A percentile compares a stretch with the other conserved stretches of the same genome.
These are phyloP conservation scores for Boletus semigastroideus DNA, from an alignment of 1,284 basidiomycete genomes.

Conservation along the genomic window DNA sequence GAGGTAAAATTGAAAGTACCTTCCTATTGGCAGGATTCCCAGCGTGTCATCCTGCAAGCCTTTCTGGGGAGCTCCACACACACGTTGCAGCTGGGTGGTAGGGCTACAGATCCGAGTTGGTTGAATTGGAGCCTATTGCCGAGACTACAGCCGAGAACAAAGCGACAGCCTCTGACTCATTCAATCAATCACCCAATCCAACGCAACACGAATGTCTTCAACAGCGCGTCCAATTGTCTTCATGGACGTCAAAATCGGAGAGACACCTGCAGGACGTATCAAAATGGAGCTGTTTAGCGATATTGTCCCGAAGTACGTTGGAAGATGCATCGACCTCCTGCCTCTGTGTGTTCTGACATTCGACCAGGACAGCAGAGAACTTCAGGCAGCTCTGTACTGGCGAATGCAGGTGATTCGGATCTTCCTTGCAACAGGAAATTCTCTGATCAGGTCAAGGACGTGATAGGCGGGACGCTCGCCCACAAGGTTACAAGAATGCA, in stretches of 20 bases:
- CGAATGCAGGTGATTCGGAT: slow-evolving; percentile 71
- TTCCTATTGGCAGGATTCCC: neutral
- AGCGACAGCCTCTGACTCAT: neutral
- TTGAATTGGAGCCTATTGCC: neutral
- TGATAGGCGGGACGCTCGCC: slow-evolving; percentile 75
- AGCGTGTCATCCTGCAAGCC: slow-evolving; percentile 1
- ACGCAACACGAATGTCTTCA: slow-evolving; percentile 29
- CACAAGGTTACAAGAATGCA: slow-evolving; percentile 86
- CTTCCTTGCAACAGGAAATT: neutral
- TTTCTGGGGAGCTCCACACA: slow-evolving; percentile 1
- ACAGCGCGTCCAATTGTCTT: slow-evolving; percentile 83
- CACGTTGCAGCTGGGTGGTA: neutral
- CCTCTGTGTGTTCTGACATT: neutral
- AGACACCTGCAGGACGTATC: slow-evolving; percentile 89
- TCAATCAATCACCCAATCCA: neutral
- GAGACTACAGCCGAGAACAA: neutral
- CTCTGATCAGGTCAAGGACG: slow-evolving; percentile 20
- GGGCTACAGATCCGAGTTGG: neutral
- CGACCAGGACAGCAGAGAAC: slow-evolving; percentile 89
- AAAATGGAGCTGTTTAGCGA: slow-evolving; percentile 97
- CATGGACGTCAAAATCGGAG: slow-evolving; percentile 95
- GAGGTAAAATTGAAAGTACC: neutral
- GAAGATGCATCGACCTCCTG: neutral
- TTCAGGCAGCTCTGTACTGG: slow-evolving; percentile 97
- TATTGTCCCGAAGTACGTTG: slow-evolving; percentile 81